These are phyloP conservation scores for Talaromyces sp. DNA, from an alignment of 2,329 filamentous ascomycete genomes.

Conservation along the genomic window DNA sequence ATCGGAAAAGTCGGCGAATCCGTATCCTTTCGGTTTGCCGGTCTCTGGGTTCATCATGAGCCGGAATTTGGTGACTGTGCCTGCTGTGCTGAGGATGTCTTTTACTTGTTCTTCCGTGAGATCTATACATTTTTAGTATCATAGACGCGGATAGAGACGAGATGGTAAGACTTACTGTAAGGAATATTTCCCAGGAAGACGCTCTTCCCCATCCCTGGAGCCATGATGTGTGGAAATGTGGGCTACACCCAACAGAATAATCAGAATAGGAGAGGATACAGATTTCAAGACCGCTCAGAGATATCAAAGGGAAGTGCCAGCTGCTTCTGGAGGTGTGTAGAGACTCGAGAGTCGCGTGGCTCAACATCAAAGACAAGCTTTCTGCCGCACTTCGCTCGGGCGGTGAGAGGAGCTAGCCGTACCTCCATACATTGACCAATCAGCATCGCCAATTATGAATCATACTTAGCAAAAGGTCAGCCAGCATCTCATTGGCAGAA, in stretches of 20 bases:
- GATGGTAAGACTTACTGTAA: constrained; percentile 59
- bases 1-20: constrained; percentile 93
- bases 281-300: neutral
- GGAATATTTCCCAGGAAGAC: constrained; percentile 56
- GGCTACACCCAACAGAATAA: neutral
- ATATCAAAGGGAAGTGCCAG: too few species aligned
- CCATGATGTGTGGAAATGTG: too few species aligned
- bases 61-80: constrained; percentile 85
- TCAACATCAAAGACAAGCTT: too few species aligned
- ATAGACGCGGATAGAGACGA: too few species aligned
- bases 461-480: neutral
- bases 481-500: neutral
- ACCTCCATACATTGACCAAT: neutral
- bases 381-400: too few species aligned
- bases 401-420: too few species aligned
- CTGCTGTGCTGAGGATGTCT: constrained; percentile 85
- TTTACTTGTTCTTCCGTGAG: constrained; percentile 94
- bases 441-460: neutral
- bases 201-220: constrained; percentile 42
- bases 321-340: too few species aligned
- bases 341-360: neutral
- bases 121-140: constrained; percentile 49
- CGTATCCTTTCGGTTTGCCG: constrained; percentile 90
- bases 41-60: constrained; percentile 95
- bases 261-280: neutral